Percentiles rank a stretch among this genome's conserved stretches.
These are phyloP conservation scores for Penicillium sp. DNA, from an alignment of 2,329 filamentous ascomycete genomes.

Conservation along the genomic window DNA sequence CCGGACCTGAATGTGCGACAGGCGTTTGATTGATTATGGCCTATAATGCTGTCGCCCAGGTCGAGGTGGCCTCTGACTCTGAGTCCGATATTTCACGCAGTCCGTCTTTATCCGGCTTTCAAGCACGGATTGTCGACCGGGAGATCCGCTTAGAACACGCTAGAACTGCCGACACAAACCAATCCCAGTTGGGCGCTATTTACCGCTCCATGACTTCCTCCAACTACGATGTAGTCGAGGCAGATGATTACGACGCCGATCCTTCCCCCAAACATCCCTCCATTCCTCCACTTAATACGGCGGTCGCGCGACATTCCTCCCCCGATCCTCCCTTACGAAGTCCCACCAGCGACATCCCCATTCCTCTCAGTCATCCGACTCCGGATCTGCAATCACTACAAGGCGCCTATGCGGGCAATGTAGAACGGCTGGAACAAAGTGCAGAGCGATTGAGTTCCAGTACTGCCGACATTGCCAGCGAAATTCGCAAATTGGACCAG, in stretches of 20 bases:
- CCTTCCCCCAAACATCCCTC: slow-evolving; percentile 22
- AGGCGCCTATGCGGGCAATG: slow-evolving; percentile 51
- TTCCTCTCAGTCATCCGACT: slow-evolving; percentile 49
- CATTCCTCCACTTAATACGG: slow-evolving; percentile 31
- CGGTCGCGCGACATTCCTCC: slow-evolving; percentile 23
- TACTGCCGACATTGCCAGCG: slow-evolving; percentile 45
- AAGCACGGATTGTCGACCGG: slow-evolving; percentile 33
- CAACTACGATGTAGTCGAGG: slow-evolving; percentile 49
- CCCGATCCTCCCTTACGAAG: slow-evolving; percentile 38
- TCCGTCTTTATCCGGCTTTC: slow-evolving; percentile 33
- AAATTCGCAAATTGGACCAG: slow-evolving; percentile 47
- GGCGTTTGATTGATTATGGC: slow-evolving; percentile 33
- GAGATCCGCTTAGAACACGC: slow-evolving; percentile 30
- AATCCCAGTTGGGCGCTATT: slow-evolving; percentile 32
- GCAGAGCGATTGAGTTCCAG: slow-evolving; percentile 50
- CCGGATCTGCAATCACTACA: slow-evolving; percentile 52
- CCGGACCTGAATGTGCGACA: slow-evolving; percentile 15
- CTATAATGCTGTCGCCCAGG: slow-evolving; percentile 46
- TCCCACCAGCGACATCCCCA: slow-evolving; percentile 41
- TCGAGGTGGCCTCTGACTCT: slow-evolving; percentile 39
- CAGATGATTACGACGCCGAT: slow-evolving; percentile 47
- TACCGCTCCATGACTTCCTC: slow-evolving; percentile 39
- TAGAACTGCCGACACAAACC: slow-evolving; percentile 25
- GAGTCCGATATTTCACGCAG: slow-evolving; percentile 34
- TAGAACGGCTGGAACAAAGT: slow-evolving; percentile 50